Evolutionary conservation across 331 rosid species (phyloP), one percentile per base, ranked within the genome.

Genomic region (Quercus tomentella): DNA sequence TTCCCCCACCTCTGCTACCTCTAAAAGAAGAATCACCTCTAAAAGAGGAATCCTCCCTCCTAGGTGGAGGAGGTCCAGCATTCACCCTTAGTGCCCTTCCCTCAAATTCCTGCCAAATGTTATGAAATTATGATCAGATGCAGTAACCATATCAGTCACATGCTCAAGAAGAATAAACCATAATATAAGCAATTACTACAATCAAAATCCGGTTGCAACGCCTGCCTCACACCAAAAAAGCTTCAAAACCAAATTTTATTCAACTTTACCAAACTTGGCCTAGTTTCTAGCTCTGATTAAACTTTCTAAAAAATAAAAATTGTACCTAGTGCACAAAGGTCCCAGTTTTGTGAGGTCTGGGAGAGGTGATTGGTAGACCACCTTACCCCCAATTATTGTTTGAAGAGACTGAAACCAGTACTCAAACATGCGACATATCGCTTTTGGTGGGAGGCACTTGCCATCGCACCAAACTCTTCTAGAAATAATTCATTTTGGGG

Each of bases 51-150:
- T 71, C 86, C n/a, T 90, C 93, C 35, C 25, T 80, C 33, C 78
- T 71, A 2, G 96, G 73, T 20, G 94, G 98, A 63, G 99, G 93
- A 75, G 98, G 98, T 73, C 99, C 98, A 86, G 80, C 67, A 74
- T 91, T 95, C 65, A 95, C 99, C 83, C 93, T 91, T 88, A 95
- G 70, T 12, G 84, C 22, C 82, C 99, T 90, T 33, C 98, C 98
- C 0, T 91, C 98, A 26, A 95, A 79, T 65, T 90, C 93, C 97
- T 95, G 84, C 41, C 43, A 82, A n/a, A n/a, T n/a, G n/a, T n/a
- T n/a, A n/a, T n/a, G n/a, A n/a, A n/a, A n/a, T n/a, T n/a, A n/a
- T n/a, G n/a, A n/a, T n/a, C n/a, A n/a, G n/a, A n/a, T 45, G 74
- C 28, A 49, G 71, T 14, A 55, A 67, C 62, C 61, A 55, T 5